Evolutionary conservation across 2,329 filamentous ascomycete genomes (phyloP).

Genomic region (Colletotrichum noveboracense): DNA sequence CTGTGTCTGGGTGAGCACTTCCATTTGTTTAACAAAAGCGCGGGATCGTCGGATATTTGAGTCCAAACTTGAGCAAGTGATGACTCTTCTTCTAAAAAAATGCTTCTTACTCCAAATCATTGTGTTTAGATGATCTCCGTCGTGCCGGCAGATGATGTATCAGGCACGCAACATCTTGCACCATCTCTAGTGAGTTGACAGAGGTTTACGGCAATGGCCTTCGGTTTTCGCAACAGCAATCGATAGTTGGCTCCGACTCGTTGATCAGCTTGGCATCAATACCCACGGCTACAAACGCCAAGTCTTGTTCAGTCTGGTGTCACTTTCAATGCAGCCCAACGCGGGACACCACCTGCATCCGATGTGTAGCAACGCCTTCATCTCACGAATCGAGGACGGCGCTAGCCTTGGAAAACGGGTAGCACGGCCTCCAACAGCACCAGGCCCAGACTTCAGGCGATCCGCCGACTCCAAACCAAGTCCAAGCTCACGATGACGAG

Average conservation of each 20-base stretch:
- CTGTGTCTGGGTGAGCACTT: not conserved
- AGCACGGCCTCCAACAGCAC: not conserved
- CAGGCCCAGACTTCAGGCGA: not conserved
- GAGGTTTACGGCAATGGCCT: not conserved
- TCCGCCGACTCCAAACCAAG: not conserved
- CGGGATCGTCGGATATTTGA: not conserved
- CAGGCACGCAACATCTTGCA: not conserved
- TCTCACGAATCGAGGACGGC: not conserved
- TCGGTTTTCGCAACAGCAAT: not conserved
- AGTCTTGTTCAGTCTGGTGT: not conserved
- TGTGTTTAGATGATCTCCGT: not conserved
- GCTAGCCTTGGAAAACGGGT: not conserved
- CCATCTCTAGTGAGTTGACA: not conserved
- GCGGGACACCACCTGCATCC: not conserved
- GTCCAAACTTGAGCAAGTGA: not conserved
- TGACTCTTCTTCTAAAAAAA: not conserved
- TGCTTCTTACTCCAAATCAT: not conserved
- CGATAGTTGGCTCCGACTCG: not conserved
- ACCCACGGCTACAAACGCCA: accelerated
- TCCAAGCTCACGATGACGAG: not conserved
- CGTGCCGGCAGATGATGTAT: not conserved
- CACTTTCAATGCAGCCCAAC: not conserved
- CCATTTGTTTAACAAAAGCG: accelerated
- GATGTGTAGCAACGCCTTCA: not conserved
- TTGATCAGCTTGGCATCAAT: not conserved